Base-by-base conservation (phyloP, 805 yeast species). In the Wickerhamomyces chambardii region DNA sequence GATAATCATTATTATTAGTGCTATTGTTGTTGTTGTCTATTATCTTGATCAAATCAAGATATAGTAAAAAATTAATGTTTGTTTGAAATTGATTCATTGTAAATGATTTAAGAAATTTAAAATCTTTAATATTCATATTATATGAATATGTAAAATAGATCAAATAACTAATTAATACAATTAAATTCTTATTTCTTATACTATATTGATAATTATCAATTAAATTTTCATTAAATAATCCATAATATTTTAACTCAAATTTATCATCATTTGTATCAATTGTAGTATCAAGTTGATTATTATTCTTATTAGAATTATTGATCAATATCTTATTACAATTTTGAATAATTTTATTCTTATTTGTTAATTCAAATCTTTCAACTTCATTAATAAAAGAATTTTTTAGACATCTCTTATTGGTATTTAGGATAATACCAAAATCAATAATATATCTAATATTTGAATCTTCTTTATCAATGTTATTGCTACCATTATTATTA, bases 91-190 rank as follows among this genome's bases (percentile, higher is more conserved):
- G 31, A 32, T 25, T 31, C 25, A n/a, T 17, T 28, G n/a, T n/a
- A 15, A 35, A 35, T 18, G 35, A 10, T 21, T 25, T 31, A 16
- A 37, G 25, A 15, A 34, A 34, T 15, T 25, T 19, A 14, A 34
- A 24, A 9, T 28, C 18, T 4, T 31, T 29, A 6, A 31, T 3
- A 9, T 14, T 7, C 2, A 17, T 19, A 15, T 7, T 19, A 19
- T 19, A 8, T 19, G 22, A 10, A 19, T 8, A 19, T 19, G 10
- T 24, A 24, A 12, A 24, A 11, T 8, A 24, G 4, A 8, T 8
- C 11, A 37, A 11, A n/a, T 28, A 37, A 10, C 34, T 8, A 10
- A 34, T 7, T 12, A 19, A 31, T 4, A 31, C 19, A 17, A 37
- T 17, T 6, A 29, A 34, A 17, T 17, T 10, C 3, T 25, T 12